Base-by-base conservation (phyloP, 1,139 yeast genomes). In the Kodamaea suecica region DNA sequence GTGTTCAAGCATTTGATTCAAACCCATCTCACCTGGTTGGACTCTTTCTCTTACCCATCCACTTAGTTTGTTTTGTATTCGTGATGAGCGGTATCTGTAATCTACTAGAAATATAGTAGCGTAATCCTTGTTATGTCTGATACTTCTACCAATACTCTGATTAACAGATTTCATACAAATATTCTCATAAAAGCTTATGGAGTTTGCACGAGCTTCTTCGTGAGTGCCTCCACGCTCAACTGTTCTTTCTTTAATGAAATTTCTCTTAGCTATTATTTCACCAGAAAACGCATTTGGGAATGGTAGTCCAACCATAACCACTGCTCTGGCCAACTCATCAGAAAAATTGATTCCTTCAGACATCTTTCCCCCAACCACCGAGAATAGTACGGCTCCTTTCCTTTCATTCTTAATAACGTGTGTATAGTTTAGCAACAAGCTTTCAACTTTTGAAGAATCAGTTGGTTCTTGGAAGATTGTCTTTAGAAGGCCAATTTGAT, bases 311-410 rank as follows among this genome's bases (percentile, higher is more conserved):
- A 87, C 68, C 85, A 92, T 83, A 2, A 87, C 65, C 0, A 92
- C 94, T 0, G 87, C 92, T 43, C 97, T 67, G 1, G 97, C 96
- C 17, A 92, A 61, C 29, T 83, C 78, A 52, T 88, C 94, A 3
- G 90, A 77, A 54, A 92, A 90, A 53, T 90, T 90, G 34, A 90
- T 92, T 5, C 98, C 98, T 57, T 90, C 98, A 0, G 96, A 86
- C 66, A 92, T 69, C 50, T 84, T 84, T 0, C 97, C 98, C 2
- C 97, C 97, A 11, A 92, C 95, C 1, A 92, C 95, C 0, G 96
- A 80, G 20, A 90, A 67, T 4, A 92, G 58, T 1, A 84, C 49
- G 0, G 95, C 92, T 0, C 95, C 94, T 4, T 52, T 37, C 2
- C 37, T 31, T 1, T 45, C 40, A 2, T 29, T 29, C n/a, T 44